Evolutionary conservation across 2,329 filamentous ascomycete species (phyloP).

Genomic region (Xylariaceae sp.): DNA sequence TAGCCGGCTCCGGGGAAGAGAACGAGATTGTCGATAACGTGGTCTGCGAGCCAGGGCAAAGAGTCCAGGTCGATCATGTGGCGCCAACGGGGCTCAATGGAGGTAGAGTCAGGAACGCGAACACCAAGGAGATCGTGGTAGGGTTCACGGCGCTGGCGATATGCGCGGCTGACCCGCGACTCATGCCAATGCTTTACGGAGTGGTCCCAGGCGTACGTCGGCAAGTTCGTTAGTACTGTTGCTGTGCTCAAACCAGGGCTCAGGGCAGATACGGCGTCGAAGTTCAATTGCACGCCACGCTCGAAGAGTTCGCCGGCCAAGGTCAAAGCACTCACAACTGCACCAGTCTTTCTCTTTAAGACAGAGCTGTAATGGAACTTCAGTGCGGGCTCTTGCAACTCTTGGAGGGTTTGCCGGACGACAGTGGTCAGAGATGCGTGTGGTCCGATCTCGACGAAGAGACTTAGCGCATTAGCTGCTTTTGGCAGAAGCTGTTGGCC

Average conservation of each 20-base stretch:
- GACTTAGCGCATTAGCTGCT: neutral
- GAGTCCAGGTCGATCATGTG: conserved; percentile 3
- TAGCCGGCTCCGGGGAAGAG: conserved; percentile 19
- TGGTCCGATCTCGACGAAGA: conserved; percentile 11
- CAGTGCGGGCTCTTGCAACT: neutral
- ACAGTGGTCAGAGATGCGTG: conserved; percentile 2
- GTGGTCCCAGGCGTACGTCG: conserved; percentile 18
- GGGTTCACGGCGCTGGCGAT: conserved; percentile 6
- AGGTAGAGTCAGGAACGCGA: neutral
- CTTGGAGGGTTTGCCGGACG: neutral
- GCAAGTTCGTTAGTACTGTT: conserved; percentile 6
- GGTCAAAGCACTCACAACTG: conserved; percentile 2
- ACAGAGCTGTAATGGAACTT: conserved; percentile 7
- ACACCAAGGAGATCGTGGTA: conserved; percentile 19
- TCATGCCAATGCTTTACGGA: conserved; percentile 20
- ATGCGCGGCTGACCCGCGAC: conserved; percentile 9
- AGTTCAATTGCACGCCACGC: neutral
- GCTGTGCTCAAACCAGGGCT: neutral
- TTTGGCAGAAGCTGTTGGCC: neutral
- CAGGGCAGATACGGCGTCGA: neutral
- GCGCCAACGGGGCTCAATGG: conserved; percentile 11
- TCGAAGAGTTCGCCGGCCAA: conserved; percentile 8
- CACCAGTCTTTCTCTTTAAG: conserved; percentile 4
- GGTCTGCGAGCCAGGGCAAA: conserved; percentile 16
- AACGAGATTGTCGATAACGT: conserved; percentile 9